Percentiles rank a stretch among this genome's conserved stretches.
Evolutionary conservation across 192 early-diverging fungal genomes (phyloP).

Genomic region (Oehlia diaphana): DNA sequence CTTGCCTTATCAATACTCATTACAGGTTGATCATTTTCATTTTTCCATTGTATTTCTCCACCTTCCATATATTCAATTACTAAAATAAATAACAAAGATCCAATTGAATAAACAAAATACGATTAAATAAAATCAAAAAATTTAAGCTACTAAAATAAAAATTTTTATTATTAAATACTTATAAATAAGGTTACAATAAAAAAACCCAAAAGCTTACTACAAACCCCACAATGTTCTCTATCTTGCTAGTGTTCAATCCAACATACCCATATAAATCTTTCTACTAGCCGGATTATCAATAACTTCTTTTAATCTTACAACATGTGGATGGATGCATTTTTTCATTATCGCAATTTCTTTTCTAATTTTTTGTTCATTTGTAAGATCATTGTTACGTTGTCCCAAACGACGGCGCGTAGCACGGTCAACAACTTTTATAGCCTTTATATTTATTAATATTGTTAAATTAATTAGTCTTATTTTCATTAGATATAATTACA

Average conservation of each 20-base stretch:
- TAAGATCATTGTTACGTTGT: constrained; percentile 36
- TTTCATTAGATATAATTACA: too few relatives aligned
- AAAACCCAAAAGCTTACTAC: neutral
- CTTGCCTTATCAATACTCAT: constrained; percentile 65
- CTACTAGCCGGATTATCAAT: constrained; percentile 90
- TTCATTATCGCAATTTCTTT: constrained; percentile 96
- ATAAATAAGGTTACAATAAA: neutral
- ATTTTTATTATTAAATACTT: neutral
- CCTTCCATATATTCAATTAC: constrained; percentile 91
- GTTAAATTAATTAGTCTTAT: neutral
- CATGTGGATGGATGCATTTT: constrained; percentile 90
- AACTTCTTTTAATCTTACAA: constrained; percentile 87
- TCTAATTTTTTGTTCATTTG: constrained; percentile 82
- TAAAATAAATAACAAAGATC: constrained; percentile 1
- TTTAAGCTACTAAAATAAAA: neutral
- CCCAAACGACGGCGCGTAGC: constrained; percentile 42
- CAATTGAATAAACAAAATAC: neutral
- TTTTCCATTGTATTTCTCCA: constrained; percentile 91
- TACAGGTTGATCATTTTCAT: constrained; percentile 60
- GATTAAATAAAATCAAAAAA: neutral
- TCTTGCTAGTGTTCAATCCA: neutral
- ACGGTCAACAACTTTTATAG: constrained; percentile 48
- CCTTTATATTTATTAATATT: constrained; percentile 26
- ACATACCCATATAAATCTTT: constrained; percentile 87
- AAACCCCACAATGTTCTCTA: constrained; percentile 4